Base-by-base conservation (phyloP, 2,329 filamentous ascomycete species). In the Nothophoma quercina region DNA sequence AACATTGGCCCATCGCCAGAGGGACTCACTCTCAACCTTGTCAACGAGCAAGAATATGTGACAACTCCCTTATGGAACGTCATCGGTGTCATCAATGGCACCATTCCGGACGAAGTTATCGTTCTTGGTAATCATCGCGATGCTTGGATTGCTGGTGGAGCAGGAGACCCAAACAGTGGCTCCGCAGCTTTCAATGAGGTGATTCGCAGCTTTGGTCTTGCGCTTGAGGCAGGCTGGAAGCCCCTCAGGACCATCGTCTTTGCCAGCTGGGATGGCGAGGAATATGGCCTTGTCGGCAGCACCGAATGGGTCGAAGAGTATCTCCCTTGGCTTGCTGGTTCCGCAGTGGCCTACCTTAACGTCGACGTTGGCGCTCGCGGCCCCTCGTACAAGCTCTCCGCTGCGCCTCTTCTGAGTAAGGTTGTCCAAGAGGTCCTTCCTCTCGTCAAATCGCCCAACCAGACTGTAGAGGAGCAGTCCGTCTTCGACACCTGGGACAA, bases 231-330 rank as follows among this genome's bases (percentile, higher is more conserved):
- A 21, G 91, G 90, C 12, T 96, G 90, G 90, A 91, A 88, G 72
- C 90, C 95, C 0, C 81, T 92, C 16, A 88, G 93, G 18, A 98
- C 93, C 0, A 91, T 98, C 50, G 90, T 97, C 32, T 93, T 97
- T 68, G 92, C 89, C 0, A 78, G 78, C 49, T 88, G 85, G 85
- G 80, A 83, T 34, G 85, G 84, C 3, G 84, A 85, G 75, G 92
- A 96, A 73, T 96, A 96, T 61, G 91, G 89, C 0, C 81, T 96
- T 5, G 75, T 96, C 12, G 93, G 93, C 4, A 91, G 88, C 45
- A 96, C 93, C 0, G 93, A 96, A 69, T 96, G 92, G 91, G 91
- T 96, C 0, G 92, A 96, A 69, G 91, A 96, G 61, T 91, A 90
- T 64, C 75, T 96, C 0, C 88, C 90, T 0, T 96, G 91, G 91